Evolutionary conservation across 768 basidiomycete genomes (phyloP).

Genomic region (Nevesoporus exiguus): DNA sequence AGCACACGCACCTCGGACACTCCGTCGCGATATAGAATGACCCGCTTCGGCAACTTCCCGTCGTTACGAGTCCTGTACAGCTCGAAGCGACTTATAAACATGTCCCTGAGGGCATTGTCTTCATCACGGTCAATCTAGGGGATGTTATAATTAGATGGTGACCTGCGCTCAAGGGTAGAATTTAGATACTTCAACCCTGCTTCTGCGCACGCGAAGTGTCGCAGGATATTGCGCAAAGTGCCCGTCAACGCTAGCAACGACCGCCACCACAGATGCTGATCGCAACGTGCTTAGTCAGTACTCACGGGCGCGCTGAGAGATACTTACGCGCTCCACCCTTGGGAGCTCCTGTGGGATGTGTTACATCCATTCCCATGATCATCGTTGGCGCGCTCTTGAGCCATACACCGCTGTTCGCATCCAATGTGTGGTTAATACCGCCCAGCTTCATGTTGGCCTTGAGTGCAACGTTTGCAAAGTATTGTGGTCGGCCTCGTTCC

Average conservation of each 20-base stretch:
- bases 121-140: slow-evolving; percentile 1
- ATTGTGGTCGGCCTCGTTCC: slow-evolving; percentile 48
- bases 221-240: slow-evolving; percentile 49
- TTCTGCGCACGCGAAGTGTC: slow-evolving; percentile 43
- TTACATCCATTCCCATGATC: slow-evolving; percentile 62
- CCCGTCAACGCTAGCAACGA: slow-evolving; percentile 48
- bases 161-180: not conserved
- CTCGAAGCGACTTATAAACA: slow-evolving; percentile 47
- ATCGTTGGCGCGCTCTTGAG: slow-evolving; percentile 44
- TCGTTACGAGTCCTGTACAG: slow-evolving; percentile 35
- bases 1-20: slow-evolving; percentile 62
- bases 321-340: slow-evolving; percentile 42
- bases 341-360: slow-evolving; percentile 64
- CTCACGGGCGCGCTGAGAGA: not conserved
- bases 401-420: slow-evolving; percentile 37
- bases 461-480: slow-evolving; percentile 52
- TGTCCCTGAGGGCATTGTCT: slow-evolving; percentile 38
- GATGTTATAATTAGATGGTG: not conserved
- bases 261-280: slow-evolving; percentile 48
- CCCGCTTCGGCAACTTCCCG: slow-evolving; percentile 38
- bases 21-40: slow-evolving; percentile 61
- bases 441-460: slow-evolving; percentile 58
- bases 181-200: slow-evolving; percentile 61
- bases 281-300: not conserved
- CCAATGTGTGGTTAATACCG: slow-evolving; percentile 49